Evolutionary conservation across 2,329 filamentous ascomycete genomes (phyloP).

Genomic region (Monilinia aucupariae): DNA sequence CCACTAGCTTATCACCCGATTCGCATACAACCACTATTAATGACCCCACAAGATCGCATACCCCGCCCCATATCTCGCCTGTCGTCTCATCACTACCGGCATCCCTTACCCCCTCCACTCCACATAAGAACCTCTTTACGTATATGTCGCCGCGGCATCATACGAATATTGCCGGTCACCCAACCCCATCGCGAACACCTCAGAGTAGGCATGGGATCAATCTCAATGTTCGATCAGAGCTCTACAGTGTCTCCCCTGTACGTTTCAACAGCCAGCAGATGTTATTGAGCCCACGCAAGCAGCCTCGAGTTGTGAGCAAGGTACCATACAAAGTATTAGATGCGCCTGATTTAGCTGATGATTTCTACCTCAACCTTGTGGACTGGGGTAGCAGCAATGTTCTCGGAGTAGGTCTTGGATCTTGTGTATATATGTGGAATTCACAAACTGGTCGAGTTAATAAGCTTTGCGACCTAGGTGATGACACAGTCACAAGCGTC

Average conservation of each 20-base stretch:
- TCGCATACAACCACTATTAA: constrained; percentile 52
- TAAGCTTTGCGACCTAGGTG: constrained; percentile 85
- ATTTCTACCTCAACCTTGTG: constrained; percentile 95
- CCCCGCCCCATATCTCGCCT: constrained; percentile 62
- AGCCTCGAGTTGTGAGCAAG: constrained; percentile 86
- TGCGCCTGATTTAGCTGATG: constrained; percentile 90
- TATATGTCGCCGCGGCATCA: constrained; percentile 73
- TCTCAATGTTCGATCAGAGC: constrained; percentile 81
- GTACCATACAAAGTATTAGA: constrained; percentile 97
- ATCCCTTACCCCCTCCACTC: constrained; percentile 83
- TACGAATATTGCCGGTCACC: constrained; percentile 68
- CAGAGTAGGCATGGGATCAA: constrained; percentile 84
- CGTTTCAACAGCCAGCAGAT: constrained; percentile 90
- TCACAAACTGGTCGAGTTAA: constrained; percentile 85
- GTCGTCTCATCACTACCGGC: constrained; percentile 60
- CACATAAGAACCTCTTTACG: constrained; percentile 94
- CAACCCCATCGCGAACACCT: constrained; percentile 82
- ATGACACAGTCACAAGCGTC: constrained; percentile 93
- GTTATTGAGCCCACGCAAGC: constrained; percentile 81
- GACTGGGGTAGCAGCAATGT: constrained; percentile 97
- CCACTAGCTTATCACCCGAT: constrained; percentile 57
- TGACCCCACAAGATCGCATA: constrained; percentile 69
- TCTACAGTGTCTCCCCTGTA: constrained; percentile 93
- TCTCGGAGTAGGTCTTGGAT: constrained; percentile 84
- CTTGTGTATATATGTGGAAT: constrained; percentile 98